A percentile compares a stretch with the other conserved stretches of the same genome.
phyloP scores from a whole-genome alignment of 805 yeast species.

The Saccharomycopsis babjevae region DNA sequence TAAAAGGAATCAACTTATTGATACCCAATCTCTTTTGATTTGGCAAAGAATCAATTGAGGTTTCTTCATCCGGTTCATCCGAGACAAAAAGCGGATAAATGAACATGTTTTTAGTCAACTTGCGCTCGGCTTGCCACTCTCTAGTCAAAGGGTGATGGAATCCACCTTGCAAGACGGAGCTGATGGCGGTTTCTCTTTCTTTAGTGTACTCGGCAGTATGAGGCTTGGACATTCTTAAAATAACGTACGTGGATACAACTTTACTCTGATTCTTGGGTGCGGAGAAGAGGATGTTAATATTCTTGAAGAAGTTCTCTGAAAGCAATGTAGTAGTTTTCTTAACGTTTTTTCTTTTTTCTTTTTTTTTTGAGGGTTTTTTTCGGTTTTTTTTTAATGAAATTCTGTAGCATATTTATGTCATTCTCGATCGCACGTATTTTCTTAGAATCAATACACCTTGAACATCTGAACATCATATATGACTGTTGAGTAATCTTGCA shows the following conservation, averaged over 20 bases:
- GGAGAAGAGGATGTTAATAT: too few species aligned
- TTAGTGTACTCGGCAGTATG: constrained; percentile 68
- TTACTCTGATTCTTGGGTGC: too few species aligned
- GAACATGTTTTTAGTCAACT: constrained; percentile 76
- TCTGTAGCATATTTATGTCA: neutral
- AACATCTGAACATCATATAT: neutral
- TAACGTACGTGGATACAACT: too few species aligned
- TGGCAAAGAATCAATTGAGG: constrained; percentile 67
- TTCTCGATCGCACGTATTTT: too few species aligned
- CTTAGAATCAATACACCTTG: neutral
- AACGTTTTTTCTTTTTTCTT: too few species aligned
- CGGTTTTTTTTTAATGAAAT: too few species aligned
- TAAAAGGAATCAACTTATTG: constrained; percentile 65
- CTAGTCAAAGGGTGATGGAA: constrained; percentile 84
- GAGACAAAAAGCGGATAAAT: constrained; percentile 86
- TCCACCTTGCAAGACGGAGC: constrained; percentile 85
- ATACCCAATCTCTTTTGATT: constrained; percentile 82
- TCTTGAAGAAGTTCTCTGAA: too few species aligned
- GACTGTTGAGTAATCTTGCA: too few species aligned
- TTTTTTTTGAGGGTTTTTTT: too few species aligned
- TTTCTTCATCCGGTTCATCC: constrained; percentile 73
- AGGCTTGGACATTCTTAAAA: neutral
- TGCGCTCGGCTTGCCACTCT: constrained; percentile 85
- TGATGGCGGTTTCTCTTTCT: constrained; percentile 45
- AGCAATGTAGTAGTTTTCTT: too few species aligned